phyloP scores from a whole-genome alignment of 2,329 filamentous ascomycete species.

The Lachnellula occidentalis region DNA sequence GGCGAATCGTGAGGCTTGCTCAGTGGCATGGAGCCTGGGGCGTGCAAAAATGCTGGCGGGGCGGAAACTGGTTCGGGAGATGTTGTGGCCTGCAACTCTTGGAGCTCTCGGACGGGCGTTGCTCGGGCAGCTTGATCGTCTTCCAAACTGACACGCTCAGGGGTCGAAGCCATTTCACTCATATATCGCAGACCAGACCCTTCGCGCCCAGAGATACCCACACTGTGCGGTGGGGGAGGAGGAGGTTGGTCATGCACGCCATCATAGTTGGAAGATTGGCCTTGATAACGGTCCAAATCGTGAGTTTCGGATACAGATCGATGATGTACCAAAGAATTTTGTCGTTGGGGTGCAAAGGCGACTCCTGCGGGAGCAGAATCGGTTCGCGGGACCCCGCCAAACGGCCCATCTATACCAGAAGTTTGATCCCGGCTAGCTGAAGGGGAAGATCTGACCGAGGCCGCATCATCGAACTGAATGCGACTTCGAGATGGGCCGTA shows the following conservation, averaged over 20 bases:
- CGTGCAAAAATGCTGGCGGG: conserved; percentile 76
- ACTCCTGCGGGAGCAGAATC: conserved; percentile 44
- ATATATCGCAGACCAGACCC: conserved; percentile 35
- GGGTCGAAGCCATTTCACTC: conserved; percentile 41
- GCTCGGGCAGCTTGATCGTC: conserved; percentile 41
- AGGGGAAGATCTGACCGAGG: conserved; percentile 46
- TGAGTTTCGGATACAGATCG: conserved; percentile 32
- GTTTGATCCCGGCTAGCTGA: conserved; percentile 33
- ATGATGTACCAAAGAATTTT: conserved; percentile 14
- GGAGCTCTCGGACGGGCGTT: conserved; percentile 45
- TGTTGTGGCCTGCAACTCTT: conserved; percentile 51
- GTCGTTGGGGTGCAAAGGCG: conserved; percentile 12
- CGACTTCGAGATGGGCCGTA: conserved; percentile 43
- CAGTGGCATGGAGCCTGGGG: conserved; percentile 62
- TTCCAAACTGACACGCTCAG: conserved; percentile 52
- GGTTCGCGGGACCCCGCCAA: conserved; percentile 32
- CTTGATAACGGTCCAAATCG: conserved; percentile 22
- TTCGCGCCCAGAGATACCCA: conserved; percentile 11
- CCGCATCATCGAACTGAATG: conserved; percentile 53
- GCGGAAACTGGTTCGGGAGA: conserved; percentile 66
- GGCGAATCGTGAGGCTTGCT: conserved; percentile 68
- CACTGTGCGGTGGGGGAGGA: conserved; percentile 24
- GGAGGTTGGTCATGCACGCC: conserved; percentile 23
- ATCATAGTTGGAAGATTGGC: conserved; percentile 19
- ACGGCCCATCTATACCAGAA: conserved; percentile 11